Percentiles rank a stretch among this genome's conserved stretches.
phyloP scores from a whole-genome alignment of 179 eudicot species.

The Silene noctiflora region DNA sequence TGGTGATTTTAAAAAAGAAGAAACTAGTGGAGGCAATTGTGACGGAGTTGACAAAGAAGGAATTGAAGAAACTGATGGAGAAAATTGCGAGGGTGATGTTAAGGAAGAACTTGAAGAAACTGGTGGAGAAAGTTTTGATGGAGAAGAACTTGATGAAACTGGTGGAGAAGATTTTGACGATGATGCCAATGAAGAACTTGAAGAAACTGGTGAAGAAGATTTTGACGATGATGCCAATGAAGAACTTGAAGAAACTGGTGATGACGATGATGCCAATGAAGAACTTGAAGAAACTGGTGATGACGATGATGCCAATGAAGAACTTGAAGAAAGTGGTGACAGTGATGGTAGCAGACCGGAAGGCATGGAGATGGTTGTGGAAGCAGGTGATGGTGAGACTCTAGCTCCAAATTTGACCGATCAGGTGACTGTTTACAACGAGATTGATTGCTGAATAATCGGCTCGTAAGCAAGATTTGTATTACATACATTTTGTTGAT shows the following conservation, averaged over 20 bases:
- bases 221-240: background rate
- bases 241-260: background rate
- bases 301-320: background rate
- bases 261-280: background rate
- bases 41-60: constrained; percentile 38
- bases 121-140: background rate
- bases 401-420: background rate
- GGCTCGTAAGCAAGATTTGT: background rate
- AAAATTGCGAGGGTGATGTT: background rate
- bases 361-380: background rate
- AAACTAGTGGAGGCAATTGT: constrained; percentile 26
- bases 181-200: constrained; percentile 3
- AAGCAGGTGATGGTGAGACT: background rate
- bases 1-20: background rate
- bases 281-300: constrained; percentile 11
- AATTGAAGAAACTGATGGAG: constrained; percentile 29
- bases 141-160: constrained; percentile 6
- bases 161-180: background rate
- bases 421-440: background rate
- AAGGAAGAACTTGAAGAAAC: constrained; percentile 7
- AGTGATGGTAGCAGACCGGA: background rate
- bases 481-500: background rate
- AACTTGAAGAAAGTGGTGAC: background rate
- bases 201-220: background rate
- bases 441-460: constrained; percentile 13